Base-by-base conservation (phyloP, 306 rosid genomes). In the Coriaria nepalensis region DNA sequence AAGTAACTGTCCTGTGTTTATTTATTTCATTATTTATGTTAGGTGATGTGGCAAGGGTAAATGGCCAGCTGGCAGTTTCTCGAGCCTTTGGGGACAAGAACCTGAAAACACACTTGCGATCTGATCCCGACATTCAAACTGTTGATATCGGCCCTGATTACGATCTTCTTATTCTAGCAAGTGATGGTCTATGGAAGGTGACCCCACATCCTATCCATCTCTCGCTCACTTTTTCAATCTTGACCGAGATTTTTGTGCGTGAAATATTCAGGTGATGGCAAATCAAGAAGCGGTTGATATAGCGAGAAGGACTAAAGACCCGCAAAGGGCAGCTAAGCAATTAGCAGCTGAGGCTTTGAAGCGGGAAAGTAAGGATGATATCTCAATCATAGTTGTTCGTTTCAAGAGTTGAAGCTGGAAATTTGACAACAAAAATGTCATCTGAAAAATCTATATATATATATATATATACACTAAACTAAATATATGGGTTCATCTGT, bases 161-260 rank as follows among this genome's bases (percentile, higher is more conserved):
- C 0, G 86, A 77, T 49, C 43, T 86, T 73, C 75, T 86, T 55
- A 72, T 82, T 61, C 78, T 77, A 44, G 93, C 88, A 38, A 86
- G 93, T 55, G 95, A 86, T 47, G 95, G 95, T 67, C 60, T 86
- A 53, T 86, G 93, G 93, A 86, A 86, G 90, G 96, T 81, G 47
- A 67, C 45, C 50, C 55, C 13, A 47, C 29, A 20, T 20, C 1
- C 29, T 20, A 20, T 20, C 3, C 29, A 1, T 20, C 56, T 62
- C 39, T 49, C 48, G 10, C n/a, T 53, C 36, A 39, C 43, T 36
- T 2, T 48, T 34, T 33, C 52, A 40, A 43, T 53, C 9, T 59
- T 29, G 14, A 42, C 43, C 52, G 29, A 20, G 1, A 20, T 20
- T 20, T 41, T 34, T 50, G 35, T 38, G 12, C 47, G 9, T 13